Base-by-base conservation (phyloP, 2,329 filamentous ascomycete species). In the Leptographium flavum region DNA sequence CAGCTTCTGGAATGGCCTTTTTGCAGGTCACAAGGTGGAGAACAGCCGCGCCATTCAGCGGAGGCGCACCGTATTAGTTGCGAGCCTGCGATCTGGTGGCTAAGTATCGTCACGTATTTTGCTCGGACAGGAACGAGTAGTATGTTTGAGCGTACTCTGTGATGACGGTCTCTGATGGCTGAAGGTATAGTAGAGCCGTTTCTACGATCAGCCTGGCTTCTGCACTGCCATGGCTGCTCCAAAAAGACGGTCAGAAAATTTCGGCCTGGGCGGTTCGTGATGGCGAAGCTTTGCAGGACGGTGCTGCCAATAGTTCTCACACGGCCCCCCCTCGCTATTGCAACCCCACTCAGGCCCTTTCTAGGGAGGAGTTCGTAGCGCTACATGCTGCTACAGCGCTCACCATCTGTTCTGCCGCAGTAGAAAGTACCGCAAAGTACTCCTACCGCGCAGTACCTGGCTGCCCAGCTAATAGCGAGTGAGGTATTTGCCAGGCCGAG, bases 391-490 rank as follows among this genome's bases (percentile, higher is more conserved):
- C 37, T 39, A 28, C 37, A 17, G 14, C 7, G 1, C 3, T 7
- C 2, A 4, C 37, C 3, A n/a, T 21, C 15, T 13, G 14, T 17
- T 3, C n/a, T 7, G 23, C 37, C 19, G 37, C 23, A 2, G 3
- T 5, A 3, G 1, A 5, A 15, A 15, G 39, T 31, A 30, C 15
- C n/a, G 7, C 4, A 10, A 7, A 7, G 42, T 44, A 44, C 13
- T n/a, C 19, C 17, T 39, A 44, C 42, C 14, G 7, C n/a, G 15
- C 10, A 33, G 45, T 46, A 39, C 45, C 45, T 46, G 45, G 27
- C 8, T 5, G 19, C 19, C 35, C 42, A 48, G 45, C 50, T 48
- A 52, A 50, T 49, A 45, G 39, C 42, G 49, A 50, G 47, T 46
- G 45, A 52, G 47, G 38, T 45, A 50, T 49, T 50, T 37, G 30